Conservation (phyloP, 2,329 filamentous ascomycete genomes). For the Colletotrichum lini region DNA sequence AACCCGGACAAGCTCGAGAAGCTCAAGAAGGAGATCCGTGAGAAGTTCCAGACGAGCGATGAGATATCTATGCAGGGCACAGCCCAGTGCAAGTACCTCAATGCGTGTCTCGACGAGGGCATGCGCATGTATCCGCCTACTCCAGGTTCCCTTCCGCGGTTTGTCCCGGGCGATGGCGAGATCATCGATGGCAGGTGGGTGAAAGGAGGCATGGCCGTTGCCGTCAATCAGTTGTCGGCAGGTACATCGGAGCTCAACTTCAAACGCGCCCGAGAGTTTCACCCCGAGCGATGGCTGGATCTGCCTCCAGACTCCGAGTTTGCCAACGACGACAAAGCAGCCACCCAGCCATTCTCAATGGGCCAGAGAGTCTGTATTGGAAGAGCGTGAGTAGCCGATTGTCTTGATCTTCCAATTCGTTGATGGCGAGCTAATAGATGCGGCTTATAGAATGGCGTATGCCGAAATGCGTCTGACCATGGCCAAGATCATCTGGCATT, state of each 20-base stretch:
- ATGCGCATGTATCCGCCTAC: slow-evolving; percentile 19
- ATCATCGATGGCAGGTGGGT: slow-evolving; percentile 12
- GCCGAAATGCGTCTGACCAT: slow-evolving; percentile 64
- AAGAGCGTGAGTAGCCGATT: slow-evolving; percentile 56
- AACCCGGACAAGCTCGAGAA: slow-evolving; percentile 8
- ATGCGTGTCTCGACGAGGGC: slow-evolving; percentile 12
- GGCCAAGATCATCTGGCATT: slow-evolving; percentile 60
- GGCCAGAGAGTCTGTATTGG: slow-evolving; percentile 66
- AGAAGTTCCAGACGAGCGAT: background rate
- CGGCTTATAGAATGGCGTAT: slow-evolving; percentile 55
- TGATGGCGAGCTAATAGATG: background rate
- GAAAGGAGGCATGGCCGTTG: slow-evolving; percentile 6
- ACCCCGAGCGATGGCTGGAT: slow-evolving; percentile 22
- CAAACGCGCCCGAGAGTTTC: background rate
- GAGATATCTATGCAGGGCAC: background rate
- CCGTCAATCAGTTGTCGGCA: slow-evolving; percentile 12
- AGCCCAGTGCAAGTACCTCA: slow-evolving; percentile 8
- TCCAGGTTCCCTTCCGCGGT: slow-evolving; percentile 7
- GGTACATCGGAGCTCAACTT: slow-evolving; percentile 18
- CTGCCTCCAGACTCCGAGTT: slow-evolving; percentile 1
- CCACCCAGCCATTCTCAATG: slow-evolving; percentile 61
- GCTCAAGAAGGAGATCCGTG: slow-evolving; percentile 7
- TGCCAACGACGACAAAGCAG: background rate
- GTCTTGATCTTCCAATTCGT: slow-evolving; percentile 17
- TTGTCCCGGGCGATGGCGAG: background rate